Percentiles rank a stretch among this genome's conserved stretches.
Evolutionary conservation across 2,329 filamentous ascomycete species (phyloP).

Genomic region (Fusarium brevicatenulatum): DNA sequence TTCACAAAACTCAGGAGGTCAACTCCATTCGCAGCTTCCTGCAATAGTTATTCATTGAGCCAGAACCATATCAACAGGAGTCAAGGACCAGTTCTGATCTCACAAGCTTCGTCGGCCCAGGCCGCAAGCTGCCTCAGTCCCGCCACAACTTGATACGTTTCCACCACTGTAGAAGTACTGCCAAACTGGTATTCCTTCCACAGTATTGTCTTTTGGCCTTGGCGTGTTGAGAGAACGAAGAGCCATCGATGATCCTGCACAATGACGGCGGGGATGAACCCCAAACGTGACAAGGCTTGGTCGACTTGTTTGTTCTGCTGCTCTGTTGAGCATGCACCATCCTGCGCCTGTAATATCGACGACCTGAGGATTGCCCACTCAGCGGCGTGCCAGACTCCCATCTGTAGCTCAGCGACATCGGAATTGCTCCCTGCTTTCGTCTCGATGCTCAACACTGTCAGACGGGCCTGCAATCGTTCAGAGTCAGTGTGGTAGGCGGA

Average conservation of each 20-base stretch:
- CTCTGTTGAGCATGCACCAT: background rate
- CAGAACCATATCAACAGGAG: fast-evolving
- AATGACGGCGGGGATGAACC: background rate
- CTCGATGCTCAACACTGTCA: background rate
- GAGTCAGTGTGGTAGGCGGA: background rate
- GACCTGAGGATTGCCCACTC: background rate
- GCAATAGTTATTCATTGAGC: fast-evolving
- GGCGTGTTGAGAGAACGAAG: background rate
- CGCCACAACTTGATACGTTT: background rate
- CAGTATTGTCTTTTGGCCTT: background rate
- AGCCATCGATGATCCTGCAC: background rate
- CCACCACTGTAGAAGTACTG: background rate
- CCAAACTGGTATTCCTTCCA: background rate
- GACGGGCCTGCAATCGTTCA: background rate
- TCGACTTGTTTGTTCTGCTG: background rate
- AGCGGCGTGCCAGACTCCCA: background rate
- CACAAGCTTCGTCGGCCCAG: background rate
- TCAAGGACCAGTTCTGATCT: background rate
- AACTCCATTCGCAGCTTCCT: background rate
- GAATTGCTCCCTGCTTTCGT: background rate
- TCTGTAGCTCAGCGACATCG: background rate
- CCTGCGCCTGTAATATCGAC: background rate
- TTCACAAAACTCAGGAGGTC: background rate
- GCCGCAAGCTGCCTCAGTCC: background rate
- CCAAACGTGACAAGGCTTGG: background rate